Evolutionary conservation across 2,329 filamentous ascomycete genomes (phyloP).

Genomic region (Amphichorda felina): DNA sequence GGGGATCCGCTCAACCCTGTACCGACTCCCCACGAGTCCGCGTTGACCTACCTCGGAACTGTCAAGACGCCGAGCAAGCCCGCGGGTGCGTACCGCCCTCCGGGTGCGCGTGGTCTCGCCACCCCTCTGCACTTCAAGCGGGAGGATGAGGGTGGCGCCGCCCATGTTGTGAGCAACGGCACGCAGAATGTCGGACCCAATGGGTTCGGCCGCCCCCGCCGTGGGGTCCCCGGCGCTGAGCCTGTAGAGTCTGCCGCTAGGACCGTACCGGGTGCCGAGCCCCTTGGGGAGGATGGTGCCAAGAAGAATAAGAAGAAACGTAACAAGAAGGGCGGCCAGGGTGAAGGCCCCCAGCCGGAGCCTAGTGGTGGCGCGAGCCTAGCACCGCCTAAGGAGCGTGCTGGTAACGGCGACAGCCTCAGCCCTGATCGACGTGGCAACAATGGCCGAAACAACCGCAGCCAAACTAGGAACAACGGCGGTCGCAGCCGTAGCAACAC

Average conservation of each 20-base stretch:
- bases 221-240: constrained; percentile 81
- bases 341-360: constrained; percentile 27
- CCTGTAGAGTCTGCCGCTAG: constrained; percentile 54
- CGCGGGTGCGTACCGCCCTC: constrained; percentile 91
- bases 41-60: constrained; percentile 67
- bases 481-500: constrained; percentile 39
- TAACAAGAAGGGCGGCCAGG: constrained; percentile 11
- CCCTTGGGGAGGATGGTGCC: constrained; percentile 58
- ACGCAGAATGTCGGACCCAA: constrained; percentile 58
- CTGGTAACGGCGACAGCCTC: constrained; percentile 35
- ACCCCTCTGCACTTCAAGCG: constrained; percentile 95
- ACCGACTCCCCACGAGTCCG: constrained; percentile 72
- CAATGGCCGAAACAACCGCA: constrained; percentile 35
- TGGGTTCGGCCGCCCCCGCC: constrained; percentile 66
- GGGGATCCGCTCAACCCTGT: constrained; percentile 63
- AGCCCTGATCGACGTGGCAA: constrained; percentile 54
- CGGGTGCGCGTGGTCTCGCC: constrained; percentile 76
- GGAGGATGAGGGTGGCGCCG: constrained; percentile 89
- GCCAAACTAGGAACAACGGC: constrained; percentile 41
- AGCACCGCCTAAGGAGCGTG: constrained; percentile 28
- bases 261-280: constrained; percentile 51
- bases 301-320: constrained; percentile 36
- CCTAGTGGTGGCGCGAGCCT: constrained; percentile 33
- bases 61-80: constrained; percentile 94
- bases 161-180: constrained; percentile 72